Evolutionary conservation across 805 yeast genomes (phyloP), one percentile per base, ranked within the genome.

Genomic region (Schwanniomyces yamadae): DNA sequence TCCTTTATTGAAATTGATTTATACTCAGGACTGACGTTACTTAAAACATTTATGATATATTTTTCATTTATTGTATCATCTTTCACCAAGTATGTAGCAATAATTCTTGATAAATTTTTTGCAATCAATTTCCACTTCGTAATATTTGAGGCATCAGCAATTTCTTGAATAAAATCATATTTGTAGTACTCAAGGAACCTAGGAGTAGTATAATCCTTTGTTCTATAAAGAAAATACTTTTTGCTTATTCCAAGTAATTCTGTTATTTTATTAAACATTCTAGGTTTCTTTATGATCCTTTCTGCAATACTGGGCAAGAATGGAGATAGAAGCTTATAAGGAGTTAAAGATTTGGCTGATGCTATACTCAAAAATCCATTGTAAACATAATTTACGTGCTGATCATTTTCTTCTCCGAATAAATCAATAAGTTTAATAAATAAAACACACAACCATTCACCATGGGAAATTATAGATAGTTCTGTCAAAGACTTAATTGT

Each of bases 261-360:
- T 5, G 89, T 76, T 12, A 91, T 66, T 39, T 76, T 72, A 17
- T 67, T 66, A 18, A 87, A 71, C 36, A 84, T 63, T 4, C 69
- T 61, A 0, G 80, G 77, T 36, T 75, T 75, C 42, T 77, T 77
- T 3, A 87, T 80, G 12, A 87, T 69, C 16, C 73, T 73, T 28
- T 78, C 74, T 24, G 90, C 75, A 6, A 89, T 67, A 23, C 81
- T 74, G 2, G 91, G 89, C 49, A 93, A 71, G 42, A 78, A 85
- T 0, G 96, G 95, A 6, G 85, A 78, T 14, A 88, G 63, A 10
- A 91, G 59, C 53, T 84, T 86, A 77, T 91, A 89, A 0, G 95
- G 82, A 0, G 95, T 77, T 23, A 75, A 61, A 1, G 67, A 59
- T 45, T 77, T 75, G 1, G 77, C 65, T 12, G 61, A 49, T 0